Evolutionary conservation across 2,329 filamentous ascomycete species (phyloP).

Genomic region (Taxawa tesnikishii): DNA sequence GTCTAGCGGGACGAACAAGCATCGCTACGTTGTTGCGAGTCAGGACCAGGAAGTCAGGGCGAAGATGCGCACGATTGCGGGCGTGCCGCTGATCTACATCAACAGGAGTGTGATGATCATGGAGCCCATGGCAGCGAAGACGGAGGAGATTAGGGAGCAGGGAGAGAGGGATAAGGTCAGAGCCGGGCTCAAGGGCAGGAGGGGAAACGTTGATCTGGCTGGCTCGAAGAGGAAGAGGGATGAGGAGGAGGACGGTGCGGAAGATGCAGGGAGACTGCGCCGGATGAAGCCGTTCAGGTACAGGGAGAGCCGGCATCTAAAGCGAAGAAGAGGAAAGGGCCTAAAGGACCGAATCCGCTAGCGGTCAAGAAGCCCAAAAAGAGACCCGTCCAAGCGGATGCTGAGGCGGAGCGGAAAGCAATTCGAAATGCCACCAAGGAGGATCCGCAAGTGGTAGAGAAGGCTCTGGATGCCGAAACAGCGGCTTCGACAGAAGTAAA

Average conservation of each 20-base stretch:
- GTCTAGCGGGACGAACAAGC: conserved; percentile 56
- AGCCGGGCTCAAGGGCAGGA: conserved; percentile 42
- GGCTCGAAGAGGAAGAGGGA: conserved; percentile 18
- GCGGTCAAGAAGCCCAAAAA: conserved; percentile 59
- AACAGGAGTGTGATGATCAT: conserved; percentile 67
- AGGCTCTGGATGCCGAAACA: conserved; percentile 7
- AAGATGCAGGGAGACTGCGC: conserved; percentile 19
- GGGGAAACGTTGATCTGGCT: conserved; percentile 10
- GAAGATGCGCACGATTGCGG: conserved; percentile 52
- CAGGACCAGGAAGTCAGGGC: conserved; percentile 55
- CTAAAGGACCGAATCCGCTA: conserved; percentile 59
- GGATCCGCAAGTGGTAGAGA: conserved; percentile 15
- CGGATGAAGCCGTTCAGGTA: conserved; percentile 17
- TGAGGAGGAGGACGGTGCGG: conserved; percentile 30
- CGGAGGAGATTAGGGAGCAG: conserved; percentile 48
- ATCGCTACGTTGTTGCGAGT: conserved; percentile 66
- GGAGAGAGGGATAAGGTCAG: conserved; percentile 68
- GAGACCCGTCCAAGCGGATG: conserved; percentile 10
- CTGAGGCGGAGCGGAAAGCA: conserved; percentile 7
- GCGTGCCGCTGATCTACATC: conserved; percentile 68
- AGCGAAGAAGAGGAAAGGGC: conserved; percentile 47
- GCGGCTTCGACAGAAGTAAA: conserved; percentile 2
- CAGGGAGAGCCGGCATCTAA: conserved; percentile 27
- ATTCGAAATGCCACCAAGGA: conserved; percentile 13
- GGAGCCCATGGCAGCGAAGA: conserved; percentile 62